phyloP scores from a whole-genome alignment of 106 monocot genomes.

The Dendrobium officinale region DNA sequence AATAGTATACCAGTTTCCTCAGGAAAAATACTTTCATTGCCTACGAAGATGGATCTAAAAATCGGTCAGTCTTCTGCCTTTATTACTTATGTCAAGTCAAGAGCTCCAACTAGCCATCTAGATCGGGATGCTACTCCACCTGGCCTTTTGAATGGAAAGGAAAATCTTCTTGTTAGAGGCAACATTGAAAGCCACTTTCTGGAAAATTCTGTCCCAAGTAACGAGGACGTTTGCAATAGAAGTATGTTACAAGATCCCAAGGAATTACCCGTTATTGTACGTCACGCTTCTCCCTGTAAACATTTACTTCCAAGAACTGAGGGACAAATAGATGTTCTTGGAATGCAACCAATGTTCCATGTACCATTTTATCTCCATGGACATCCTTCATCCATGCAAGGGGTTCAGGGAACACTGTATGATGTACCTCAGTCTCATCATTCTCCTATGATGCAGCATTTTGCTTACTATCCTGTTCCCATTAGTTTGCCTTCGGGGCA shows the following conservation, averaged over 20 bases:
- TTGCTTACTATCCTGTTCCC: slow-evolving; percentile 33
- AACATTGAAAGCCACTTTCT: not conserved
- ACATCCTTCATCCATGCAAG: slow-evolving; percentile 17
- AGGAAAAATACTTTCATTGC: slow-evolving; percentile 31
- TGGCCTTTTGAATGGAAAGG: slow-evolving; percentile 4
- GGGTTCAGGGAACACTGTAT: slow-evolving; percentile 25
- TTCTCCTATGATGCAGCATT: slow-evolving; percentile 31
- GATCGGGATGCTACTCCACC: slow-evolving; percentile 14
- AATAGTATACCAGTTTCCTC: slow-evolving; percentile 17
- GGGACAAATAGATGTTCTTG: slow-evolving; percentile 18
- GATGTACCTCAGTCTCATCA: slow-evolving; percentile 26
- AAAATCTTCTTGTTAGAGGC: slow-evolving; percentile 12
- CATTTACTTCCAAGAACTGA: slow-evolving; percentile 24
- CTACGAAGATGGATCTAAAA: slow-evolving; percentile 48
- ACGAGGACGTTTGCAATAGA: slow-evolving; percentile 10
- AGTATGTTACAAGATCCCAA: slow-evolving; percentile 10
- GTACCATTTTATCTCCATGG: slow-evolving; percentile 40
- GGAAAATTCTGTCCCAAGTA: slow-evolving; percentile 20
- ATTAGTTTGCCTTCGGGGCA: slow-evolving; percentile 33
- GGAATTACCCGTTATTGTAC: slow-evolving; percentile 13
- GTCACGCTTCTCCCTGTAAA: slow-evolving; percentile 17
- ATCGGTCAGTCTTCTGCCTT: slow-evolving; percentile 64
- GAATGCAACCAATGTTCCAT: slow-evolving; percentile 20
- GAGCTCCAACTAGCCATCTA: slow-evolving; percentile 16
- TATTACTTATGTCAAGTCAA: slow-evolving; percentile 52